Conservation (phyloP, 257 asterid genomes). For the Solanum ahanhuiri region DNA sequence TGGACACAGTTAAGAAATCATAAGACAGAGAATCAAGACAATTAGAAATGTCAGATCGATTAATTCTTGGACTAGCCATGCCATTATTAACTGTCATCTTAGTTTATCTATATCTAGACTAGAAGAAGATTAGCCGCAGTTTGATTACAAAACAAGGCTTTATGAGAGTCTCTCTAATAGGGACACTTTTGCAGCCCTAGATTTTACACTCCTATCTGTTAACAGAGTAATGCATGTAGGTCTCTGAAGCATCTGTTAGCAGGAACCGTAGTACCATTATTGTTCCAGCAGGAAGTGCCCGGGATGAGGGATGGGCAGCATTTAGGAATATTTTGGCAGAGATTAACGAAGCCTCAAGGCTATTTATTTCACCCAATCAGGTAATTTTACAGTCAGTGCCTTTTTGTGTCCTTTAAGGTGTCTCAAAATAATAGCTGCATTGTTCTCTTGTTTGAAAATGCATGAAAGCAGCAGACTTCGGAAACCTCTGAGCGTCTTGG, state of each 20-base stretch:
- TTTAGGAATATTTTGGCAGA: slow-evolving; percentile 87
- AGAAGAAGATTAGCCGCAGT: background rate
- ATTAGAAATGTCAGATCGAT: background rate
- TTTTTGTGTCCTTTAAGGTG: background rate
- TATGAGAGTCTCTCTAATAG: background rate
- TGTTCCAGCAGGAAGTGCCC: slow-evolving; percentile 90
- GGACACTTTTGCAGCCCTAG: background rate
- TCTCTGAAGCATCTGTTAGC: slow-evolving; percentile 96
- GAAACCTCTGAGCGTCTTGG: slow-evolving; percentile 70
- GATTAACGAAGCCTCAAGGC: slow-evolving; percentile 78
- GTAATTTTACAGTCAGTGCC: slow-evolving; percentile 5
- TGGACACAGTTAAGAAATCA: background rate
- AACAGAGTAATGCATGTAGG: slow-evolving; percentile 34
- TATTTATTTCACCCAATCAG: slow-evolving; percentile 62
- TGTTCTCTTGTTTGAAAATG: slow-evolving; percentile 17
- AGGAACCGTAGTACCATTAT: slow-evolving; percentile 98
- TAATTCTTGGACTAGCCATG: background rate
- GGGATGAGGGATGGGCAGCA: slow-evolving; percentile 94
- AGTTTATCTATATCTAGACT: background rate
- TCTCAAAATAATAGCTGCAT: slow-evolving; percentile 7
- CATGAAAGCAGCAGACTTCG: slow-evolving; percentile 36
- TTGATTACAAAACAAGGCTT: background rate
- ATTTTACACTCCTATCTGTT: background rate
- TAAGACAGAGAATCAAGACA: background rate
- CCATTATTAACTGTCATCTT: background rate